Evolutionary conservation across 306 rosid genomes (phyloP), one percentile per base, ranked within the genome.

Genomic region (Cicer chorassanicum): DNA sequence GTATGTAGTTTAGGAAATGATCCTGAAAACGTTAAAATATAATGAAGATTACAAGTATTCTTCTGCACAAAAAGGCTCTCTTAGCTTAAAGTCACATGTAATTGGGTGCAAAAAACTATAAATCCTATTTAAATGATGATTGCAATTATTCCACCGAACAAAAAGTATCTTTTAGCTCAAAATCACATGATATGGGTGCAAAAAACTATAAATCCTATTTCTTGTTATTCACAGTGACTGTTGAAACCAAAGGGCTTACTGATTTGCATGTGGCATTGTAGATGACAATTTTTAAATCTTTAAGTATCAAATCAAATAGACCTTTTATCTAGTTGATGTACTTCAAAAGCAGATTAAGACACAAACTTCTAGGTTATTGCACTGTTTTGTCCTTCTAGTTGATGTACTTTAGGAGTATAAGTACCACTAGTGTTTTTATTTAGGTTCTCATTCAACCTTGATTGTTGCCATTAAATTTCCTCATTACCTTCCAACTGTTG

Each of bases 401-500:
- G 15, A 15, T 53, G 48, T 68, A 36, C 45, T 41, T 34, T 24
- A 6, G 3, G 36, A 43, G 41, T 4, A 29, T 29, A 16, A 9
- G 11, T 64, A 57, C 45, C 38, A 59, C 57, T 64, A 55, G 40
- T 34, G 41, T 63, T 55, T 18, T 62, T 18, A 44, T 62, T 69
- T 71, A 63, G 59, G 46, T 68, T 55, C 15, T 55, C 50, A 51
- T 41, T 73, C 21, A 49, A 78, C 53, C 63, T 49, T 66, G 8
- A 16, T 64, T 44, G 42, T 77, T 79, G 67, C 69, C 29, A 70
- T 53, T 54, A 63, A 71, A 73, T 70, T 54, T 62, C 57, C 65
- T 19, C 8, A 9, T 50, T 65, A 57, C 61, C 48, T 76, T 80
- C 78, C 57, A 34, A 67, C 5, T 77, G 67, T 70, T 82, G 81